phyloP scores from a whole-genome alignment of 179 eudicot species.

The Pouteria campechiana region DNA sequence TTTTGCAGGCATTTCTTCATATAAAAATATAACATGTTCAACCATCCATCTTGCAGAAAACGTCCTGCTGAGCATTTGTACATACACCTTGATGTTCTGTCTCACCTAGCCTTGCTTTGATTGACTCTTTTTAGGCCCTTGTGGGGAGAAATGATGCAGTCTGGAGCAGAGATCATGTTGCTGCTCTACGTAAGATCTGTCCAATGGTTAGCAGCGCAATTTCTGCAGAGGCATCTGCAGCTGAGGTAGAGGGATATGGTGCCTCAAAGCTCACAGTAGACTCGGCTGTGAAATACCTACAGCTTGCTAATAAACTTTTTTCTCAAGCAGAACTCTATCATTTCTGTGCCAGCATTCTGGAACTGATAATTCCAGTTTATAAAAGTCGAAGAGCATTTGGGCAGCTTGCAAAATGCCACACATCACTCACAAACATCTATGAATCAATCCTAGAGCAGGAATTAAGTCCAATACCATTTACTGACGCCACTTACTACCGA shows the following conservation, averaged over 20 bases:
- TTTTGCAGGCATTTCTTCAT: too few relatives aligned
- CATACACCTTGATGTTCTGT: too few relatives aligned
- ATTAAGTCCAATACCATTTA: constrained; percentile 95
- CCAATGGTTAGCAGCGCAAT: constrained; percentile 91
- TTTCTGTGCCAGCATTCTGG: constrained; percentile 93
- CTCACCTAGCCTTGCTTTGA: background rate
- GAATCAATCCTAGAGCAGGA: constrained; percentile 98
- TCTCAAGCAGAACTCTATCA: constrained; percentile 94
- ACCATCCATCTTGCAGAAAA: too few relatives aligned
- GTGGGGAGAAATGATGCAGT: constrained; percentile 94
- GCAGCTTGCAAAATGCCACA: constrained; percentile 94
- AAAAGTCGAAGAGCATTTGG: constrained; percentile 95
- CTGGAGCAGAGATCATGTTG: constrained; percentile 85
- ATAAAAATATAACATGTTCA: too few relatives aligned
- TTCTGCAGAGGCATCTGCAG: constrained; percentile 85
- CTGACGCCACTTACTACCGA: constrained; percentile 94
- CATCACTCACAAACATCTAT: constrained; percentile 82
- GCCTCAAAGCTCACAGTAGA: constrained; percentile 97
- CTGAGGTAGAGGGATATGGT: constrained; percentile 99
- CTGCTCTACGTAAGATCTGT: constrained; percentile 82
- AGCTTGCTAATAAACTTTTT: constrained; percentile 96
- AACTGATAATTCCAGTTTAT: constrained; percentile 92
- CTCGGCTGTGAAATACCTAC: constrained; percentile 93
- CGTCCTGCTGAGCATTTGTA: too few relatives aligned
- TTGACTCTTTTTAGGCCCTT: constrained; percentile 53